Base-by-base conservation (phyloP, 1,284 basidiomycete species). In the Boletellus sp. region DNA sequence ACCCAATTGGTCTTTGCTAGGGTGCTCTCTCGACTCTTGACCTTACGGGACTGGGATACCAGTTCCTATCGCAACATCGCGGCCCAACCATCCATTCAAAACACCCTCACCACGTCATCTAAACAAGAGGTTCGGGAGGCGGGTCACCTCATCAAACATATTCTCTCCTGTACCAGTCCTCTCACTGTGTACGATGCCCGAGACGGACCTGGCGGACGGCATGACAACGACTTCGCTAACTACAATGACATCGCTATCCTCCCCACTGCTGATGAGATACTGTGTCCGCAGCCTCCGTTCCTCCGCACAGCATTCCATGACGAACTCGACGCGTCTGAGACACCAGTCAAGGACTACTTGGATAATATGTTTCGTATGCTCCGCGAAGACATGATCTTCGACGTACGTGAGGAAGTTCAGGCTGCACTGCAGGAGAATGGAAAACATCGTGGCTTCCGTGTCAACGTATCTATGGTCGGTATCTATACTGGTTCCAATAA, bases 361-460 rank as follows among this genome's bases (percentile, higher is more conserved):
- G 84, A 86, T 56, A 84, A 83, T 47, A 81, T 81, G 46, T 86
- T 83, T 56, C 77, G 84, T 3, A 69, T 86, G 26, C 66, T 85
- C 13, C 68, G 84, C 1, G 85, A 86, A 58, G 84, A 86, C 54
- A 82, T 86, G 80, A 54, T 85, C 3, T 73, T 77, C 49, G 82
- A 85, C 54, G 73, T 86, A 60, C 72, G 76, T 10, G 80, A 86
- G 39, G 82, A 84, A 58, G 50, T 83, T 5, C 71, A 76, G 44
- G 69, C 75, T 7, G 70, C 65, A 0, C 51, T 67, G 5, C 71
- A 71, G 3, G 70, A 70, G 63, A 78, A 78, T 40, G 73, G 74
- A 0, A 62, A 67, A n/a, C 65, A 71, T 50, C 69, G 75, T 12
- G 75, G 75, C 1, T 57, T 77, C 5, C 61, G 68, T 19, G 55